Percentiles rank a stretch among this genome's conserved stretches.
Conservation (phyloP, 495 filamentous ascomycete species). For the Mytilinidion resinicola region DNA sequence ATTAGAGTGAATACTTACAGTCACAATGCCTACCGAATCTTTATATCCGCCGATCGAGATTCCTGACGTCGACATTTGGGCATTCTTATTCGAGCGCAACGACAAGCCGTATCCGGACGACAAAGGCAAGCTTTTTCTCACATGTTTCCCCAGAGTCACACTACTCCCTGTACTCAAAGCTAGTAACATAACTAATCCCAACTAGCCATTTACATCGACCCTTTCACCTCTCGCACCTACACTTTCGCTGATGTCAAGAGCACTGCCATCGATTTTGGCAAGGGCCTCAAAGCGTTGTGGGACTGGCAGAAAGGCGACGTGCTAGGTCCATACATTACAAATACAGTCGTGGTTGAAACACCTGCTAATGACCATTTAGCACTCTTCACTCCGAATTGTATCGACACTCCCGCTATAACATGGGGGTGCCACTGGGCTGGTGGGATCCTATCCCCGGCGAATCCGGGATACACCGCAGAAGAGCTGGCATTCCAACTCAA, state of each 20-base stretch:
- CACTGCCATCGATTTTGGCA: conserved; percentile 67
- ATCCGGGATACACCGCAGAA: conserved; percentile 78
- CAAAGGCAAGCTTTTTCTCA: conserved; percentile 45
- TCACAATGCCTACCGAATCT: conserved; percentile 51
- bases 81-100: conserved; percentile 72
- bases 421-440: conserved; percentile 84
- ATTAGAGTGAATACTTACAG: too few species aligned
- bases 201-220: conserved; percentile 73
- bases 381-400: conserved; percentile 37
- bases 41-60: conserved; percentile 53
- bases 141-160: not conserved
- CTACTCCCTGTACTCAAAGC: not conserved
- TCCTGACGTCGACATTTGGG: conserved; percentile 63
- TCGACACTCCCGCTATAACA: conserved; percentile 47
- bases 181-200: not conserved
- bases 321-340: conserved; percentile 5
- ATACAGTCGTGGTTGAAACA: too few species aligned
- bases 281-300: conserved; percentile 66
- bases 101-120: conserved; percentile 60
- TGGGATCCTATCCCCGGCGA: conserved; percentile 72
- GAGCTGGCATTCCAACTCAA: conserved; percentile 86
- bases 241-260: conserved; percentile 63
- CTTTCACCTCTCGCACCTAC: conserved; percentile 64
- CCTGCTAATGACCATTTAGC: not conserved
- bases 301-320: conserved; percentile 70